A percentile compares a stretch with the other conserved stretches of the same genome.
These are phyloP conservation scores for Ilyonectria robusta DNA, from an alignment of 2,329 filamentous ascomycete species.

Conservation along the genomic window DNA sequence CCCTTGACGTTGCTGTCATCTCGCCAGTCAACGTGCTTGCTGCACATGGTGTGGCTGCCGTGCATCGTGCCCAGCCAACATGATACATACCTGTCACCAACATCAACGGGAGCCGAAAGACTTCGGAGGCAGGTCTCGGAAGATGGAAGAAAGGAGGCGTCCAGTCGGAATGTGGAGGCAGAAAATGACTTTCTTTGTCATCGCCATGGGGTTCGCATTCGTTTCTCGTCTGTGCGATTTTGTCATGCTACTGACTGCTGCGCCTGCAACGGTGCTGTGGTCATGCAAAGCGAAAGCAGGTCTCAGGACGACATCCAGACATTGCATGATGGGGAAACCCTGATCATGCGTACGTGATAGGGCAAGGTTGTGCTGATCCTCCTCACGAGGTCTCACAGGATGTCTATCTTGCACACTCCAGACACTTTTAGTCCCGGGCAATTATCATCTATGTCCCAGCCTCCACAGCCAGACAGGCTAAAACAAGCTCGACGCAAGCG, in stretches of 20 bases:
- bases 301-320: constrained; percentile 14
- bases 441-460: background rate
- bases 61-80: constrained; percentile 12
- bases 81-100: constrained; percentile 28
- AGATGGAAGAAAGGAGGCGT: constrained; percentile 19
- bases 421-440: background rate
- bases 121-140: constrained; percentile 34
- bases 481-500: background rate
- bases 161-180: constrained; percentile 29
- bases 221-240: constrained; percentile 13
- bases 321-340: constrained; percentile 13
- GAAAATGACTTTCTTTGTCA: constrained; percentile 13
- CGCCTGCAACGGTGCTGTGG: constrained; percentile 7
- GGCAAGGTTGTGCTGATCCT: background rate
- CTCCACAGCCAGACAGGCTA: background rate
- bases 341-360: constrained; percentile 6
- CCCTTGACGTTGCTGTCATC: constrained; percentile 9
- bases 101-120: constrained; percentile 26
- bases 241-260: background rate
- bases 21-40: constrained; percentile 7
- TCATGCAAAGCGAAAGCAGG: constrained; percentile 17
- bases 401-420: background rate
- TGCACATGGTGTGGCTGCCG: constrained; percentile 17
- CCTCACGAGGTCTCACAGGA: background rate
- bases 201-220: background rate